Evolutionary conservation across 371 early-diverging fungal species (phyloP).

Genomic region (Caulochytrium protostelioides): DNA sequence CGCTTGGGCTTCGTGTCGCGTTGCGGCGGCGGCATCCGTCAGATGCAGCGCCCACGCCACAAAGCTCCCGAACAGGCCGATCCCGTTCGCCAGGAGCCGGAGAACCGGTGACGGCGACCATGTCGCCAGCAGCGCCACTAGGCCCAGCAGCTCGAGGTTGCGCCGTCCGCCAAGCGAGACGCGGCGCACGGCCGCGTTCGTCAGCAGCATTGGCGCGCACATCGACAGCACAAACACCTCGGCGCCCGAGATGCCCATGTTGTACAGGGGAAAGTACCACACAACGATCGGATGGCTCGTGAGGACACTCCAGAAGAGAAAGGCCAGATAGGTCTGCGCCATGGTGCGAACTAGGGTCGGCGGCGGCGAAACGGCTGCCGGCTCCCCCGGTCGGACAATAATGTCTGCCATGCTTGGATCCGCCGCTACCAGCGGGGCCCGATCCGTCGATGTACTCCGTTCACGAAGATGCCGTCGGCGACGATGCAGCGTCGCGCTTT

Average conservation of each 20-base stretch:
- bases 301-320: slow-evolving; percentile 56
- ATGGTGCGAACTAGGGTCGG: too few relatives aligned
- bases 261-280: slow-evolving; percentile 69
- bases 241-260: slow-evolving; percentile 64
- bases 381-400: too few relatives aligned
- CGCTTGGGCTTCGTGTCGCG: too few relatives aligned
- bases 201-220: slow-evolving; percentile 34
- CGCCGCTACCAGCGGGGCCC: too few relatives aligned
- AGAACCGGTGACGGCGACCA: slow-evolving; percentile 27
- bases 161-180: slow-evolving; percentile 31
- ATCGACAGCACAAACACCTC: slow-evolving; percentile 48
- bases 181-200: slow-evolving; percentile 33
- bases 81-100: slow-evolving; percentile 36
- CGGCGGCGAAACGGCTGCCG: too few relatives aligned
- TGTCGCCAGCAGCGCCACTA: slow-evolving; percentile 41
- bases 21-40: slow-evolving; percentile 27
- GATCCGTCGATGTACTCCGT: too few relatives aligned
- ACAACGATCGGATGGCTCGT: slow-evolving; percentile 47
- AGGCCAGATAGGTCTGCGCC: slow-evolving; percentile 26
- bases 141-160: slow-evolving; percentile 30
- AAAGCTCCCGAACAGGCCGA: slow-evolving; percentile 32
- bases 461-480: too few relatives aligned
- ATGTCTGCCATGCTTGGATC: too few relatives aligned
- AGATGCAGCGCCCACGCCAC: slow-evolving; percentile 36
- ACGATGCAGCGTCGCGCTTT: too few relatives aligned